Base-by-base conservation (phyloP, 2,329 filamentous ascomycete species). In the Fusarium sp. region DNA sequence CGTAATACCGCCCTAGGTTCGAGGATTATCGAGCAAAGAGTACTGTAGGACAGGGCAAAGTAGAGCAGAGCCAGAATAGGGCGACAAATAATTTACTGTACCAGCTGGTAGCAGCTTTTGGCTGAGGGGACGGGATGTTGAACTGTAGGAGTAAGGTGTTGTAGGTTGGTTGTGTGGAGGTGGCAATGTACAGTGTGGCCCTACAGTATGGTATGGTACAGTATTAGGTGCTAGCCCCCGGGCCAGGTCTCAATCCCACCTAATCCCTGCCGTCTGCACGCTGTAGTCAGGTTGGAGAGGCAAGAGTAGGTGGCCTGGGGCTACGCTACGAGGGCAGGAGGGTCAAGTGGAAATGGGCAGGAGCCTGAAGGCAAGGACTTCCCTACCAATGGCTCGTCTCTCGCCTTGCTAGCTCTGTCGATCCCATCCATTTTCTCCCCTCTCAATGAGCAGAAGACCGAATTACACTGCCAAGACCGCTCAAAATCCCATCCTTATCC, bases 111-210 rank as follows among this genome's bases (percentile, higher is more conserved):
- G 46, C 44, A 67, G 55, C 44, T 64, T 58, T 49, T 48, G 65
- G 58, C 52, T 57, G 59, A 60, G 58, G 29, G 32, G 43, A 57
- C 24, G 25, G 38, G 55, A 46, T 44, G 49, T 34, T 46, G 38
- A 55, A 57, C 54, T 47, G 45, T 32, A 58, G 40, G 25, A 45
- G 38, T 20, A 43, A 40, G 45, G 63, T 41, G 58, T 54, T 60
- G 41, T 52, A 59, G 57, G 47, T 25, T 57, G 52, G 45, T 64
- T 46, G 53, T 69, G 72, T 71, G 71, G 69, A 76, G 71, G 74
- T 75, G 74, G 74, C 73, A 62, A 75, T 56, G 61, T 62, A 75
- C 74, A 76, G 74, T 76, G 74, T 63, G 74, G 43, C 46, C 38
- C 32, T 45, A 44, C 47, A 43, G 41, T 48, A 44, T 34, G 6